phyloP scores from a whole-genome alignment of 805 yeast genomes.

The Candida sphagnicola region DNA sequence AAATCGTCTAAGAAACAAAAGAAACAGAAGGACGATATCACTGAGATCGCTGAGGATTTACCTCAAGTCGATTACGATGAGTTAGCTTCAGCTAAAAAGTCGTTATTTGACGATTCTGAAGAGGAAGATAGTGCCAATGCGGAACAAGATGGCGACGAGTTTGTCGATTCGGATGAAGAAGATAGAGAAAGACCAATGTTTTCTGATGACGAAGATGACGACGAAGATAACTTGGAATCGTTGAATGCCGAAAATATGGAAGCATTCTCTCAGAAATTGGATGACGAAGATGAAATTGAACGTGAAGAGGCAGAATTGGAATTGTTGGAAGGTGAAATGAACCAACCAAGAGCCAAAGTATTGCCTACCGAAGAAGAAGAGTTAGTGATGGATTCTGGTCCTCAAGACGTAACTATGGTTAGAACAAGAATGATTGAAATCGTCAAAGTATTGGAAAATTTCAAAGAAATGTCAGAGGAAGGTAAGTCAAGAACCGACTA shows the following conservation, averaged over 20 bases:
- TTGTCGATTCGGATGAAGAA: conserved; percentile 60
- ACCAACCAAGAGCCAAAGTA: conserved; percentile 72
- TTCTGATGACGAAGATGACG: conserved; percentile 61
- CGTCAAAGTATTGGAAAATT: conserved; percentile 89
- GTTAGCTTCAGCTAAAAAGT: conserved; percentile 63
- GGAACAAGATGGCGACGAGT: conserved; percentile 27
- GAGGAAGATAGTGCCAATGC: conserved; percentile 38
- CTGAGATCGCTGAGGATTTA: conserved; percentile 41
- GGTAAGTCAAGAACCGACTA: conserved; percentile 87
- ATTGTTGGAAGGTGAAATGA: conserved; percentile 51
- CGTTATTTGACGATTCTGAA: conserved; percentile 74
- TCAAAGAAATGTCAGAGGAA: conserved; percentile 75
- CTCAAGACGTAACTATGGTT: conserved; percentile 74
- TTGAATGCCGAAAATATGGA: conserved; percentile 83
- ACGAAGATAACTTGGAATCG: conserved; percentile 54
- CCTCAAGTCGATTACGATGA: conserved; percentile 66
- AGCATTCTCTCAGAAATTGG: conserved; percentile 64
- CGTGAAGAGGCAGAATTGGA: conserved; percentile 50
- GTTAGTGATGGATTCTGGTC: conserved; percentile 44
- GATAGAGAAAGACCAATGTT: conserved; percentile 65
- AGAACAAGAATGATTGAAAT: conserved; percentile 95
- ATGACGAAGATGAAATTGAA: conserved; percentile 49
- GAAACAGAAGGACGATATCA: conserved; percentile 13
- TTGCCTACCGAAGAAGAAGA: conserved; percentile 67
- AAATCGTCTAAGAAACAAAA: conserved; percentile 10